These are phyloP conservation scores for Coniochaeta sp. DNA, from an alignment of 2,329 filamentous ascomycete species.

Conservation along the genomic window DNA sequence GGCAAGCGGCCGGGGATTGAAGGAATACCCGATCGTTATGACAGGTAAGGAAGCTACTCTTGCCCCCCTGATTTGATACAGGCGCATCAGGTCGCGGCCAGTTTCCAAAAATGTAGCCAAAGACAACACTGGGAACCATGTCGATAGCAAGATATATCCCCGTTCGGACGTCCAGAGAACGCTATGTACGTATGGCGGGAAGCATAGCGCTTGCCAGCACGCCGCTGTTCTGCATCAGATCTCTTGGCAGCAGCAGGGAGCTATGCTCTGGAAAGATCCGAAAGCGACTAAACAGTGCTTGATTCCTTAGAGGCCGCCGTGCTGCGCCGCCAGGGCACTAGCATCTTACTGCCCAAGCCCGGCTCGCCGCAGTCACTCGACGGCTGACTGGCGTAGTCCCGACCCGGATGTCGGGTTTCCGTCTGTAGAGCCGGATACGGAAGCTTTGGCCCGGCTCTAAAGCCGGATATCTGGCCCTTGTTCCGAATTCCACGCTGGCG, in stretches of 20 bases:
- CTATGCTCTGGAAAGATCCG: background rate
- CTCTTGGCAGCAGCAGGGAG: background rate
- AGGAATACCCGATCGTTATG: background rate
- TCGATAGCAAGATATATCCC: background rate
- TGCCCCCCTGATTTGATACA: background rate
- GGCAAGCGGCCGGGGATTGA: background rate
- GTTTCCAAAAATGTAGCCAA: background rate
- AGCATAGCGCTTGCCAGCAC: background rate
- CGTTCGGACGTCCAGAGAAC: background rate
- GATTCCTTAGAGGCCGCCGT: background rate
- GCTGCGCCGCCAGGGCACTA: background rate
- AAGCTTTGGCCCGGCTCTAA: background rate
- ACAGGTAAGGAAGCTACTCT: background rate
- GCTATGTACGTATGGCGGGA: background rate
- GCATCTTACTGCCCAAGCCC: too few species aligned
- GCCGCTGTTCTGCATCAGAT: background rate
- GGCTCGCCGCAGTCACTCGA: background rate
- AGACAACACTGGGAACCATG: background rate
- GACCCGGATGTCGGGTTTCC: background rate
- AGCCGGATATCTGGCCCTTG: background rate
- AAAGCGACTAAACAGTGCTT: background rate
- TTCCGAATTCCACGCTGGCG: background rate
- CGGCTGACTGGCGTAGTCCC: background rate
- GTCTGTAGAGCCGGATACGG: background rate
- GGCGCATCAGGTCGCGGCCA: background rate